Evolutionary conservation across 768 basidiomycete species (phyloP), one percentile per base, ranked within the genome.

Genomic region (Tylopilus balloui): DNA sequence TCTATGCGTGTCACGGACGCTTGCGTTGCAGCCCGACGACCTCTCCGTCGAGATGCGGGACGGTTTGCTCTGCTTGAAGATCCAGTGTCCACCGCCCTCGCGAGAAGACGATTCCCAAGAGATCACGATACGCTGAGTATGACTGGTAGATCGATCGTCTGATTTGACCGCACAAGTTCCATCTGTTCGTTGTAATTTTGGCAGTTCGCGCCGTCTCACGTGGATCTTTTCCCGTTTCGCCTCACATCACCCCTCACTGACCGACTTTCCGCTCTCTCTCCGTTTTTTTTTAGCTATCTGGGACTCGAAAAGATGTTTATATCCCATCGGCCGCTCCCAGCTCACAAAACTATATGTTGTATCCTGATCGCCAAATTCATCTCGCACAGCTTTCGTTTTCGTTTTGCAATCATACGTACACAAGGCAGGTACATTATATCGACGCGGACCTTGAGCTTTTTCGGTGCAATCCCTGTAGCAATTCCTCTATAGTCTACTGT

Each of bases 11-110:
- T 54, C 51, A 56, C 29, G 37, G 38, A 48, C 34, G 37, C 28
- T 23, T 34, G 48, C 28, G 44, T 52, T 51, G 42, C 56, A 83
- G 83, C 67, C 73, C 57, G 72, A 76, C 59, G 78, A 86, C 56
- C 62, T 86, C 45, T 62, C 70, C 24, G 79, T 77, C 27, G 67
- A 71, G 45, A 74, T 86, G 70, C 74, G 76, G 54, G 78, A 83
- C 60, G 84, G 84, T 29, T 63, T 86, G 43, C 75, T 86, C 39
- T 73, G 72, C 17, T 63, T 86, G 60, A 78, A 66, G 56, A 74
- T 86, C 53, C 65, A 73, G 43, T 73, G 72, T 52, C 81, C 80
- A 8, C 62, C 70, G 17, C 74, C 77, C 10, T 72, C 69, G 51
- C 52, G 68, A 45, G 56, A 62, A 27, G 72, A 76, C 51, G 70